Evolutionary conservation across 2,329 filamentous ascomycete species (phyloP), one percentile per base, ranked within the genome.

Genomic region (Penicillium brasilianum): DNA sequence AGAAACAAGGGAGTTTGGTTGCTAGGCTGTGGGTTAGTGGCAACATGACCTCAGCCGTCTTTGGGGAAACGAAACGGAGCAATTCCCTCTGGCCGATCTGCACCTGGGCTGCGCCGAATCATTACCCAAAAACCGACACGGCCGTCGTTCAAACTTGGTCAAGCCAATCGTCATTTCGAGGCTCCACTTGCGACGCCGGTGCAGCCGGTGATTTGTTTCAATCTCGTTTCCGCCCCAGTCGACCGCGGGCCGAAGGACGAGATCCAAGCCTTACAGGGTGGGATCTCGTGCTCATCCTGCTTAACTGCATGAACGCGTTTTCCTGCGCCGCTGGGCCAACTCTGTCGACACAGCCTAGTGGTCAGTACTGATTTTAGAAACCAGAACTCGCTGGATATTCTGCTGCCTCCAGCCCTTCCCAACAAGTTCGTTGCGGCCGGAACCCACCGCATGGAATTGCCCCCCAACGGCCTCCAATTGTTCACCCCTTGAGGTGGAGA

Each of bases 81-180:
- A 51, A 34, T 51, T 57, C 34, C 50, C 56, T 36, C 55, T 55
- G 49, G 52, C 50, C 64, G 58, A 66, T 65, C 61, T 20, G 37
- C 54, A 41, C 36, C 20, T 39, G 36, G 34, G 32, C 28, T 30
- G 22, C 30, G 37, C 51, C 39, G 43, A 56, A 9, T 49, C 32
- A 30, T 28, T 18, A 18, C 18, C 59, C 56, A 59, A 36, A n/a
- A 20, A 7, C 18, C 11, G 13, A 14, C 10, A 36, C 51, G 37
- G 22, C 37, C 22, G 52, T 41, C 22, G n/a, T 10, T 11, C 25
- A 41, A 56, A n/a, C 53, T 50, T 39, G 53, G 56, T n/a, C 49
- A 60, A 46, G 58, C 14, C 25, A 50, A 66, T 67, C 60, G 59
- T 62, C 60, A 66, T 63, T 28, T 61, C 22, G 4, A 13, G 18